Evolutionary conservation across 1,284 basidiomycete genomes (phyloP).

Genomic region (Grifola frondosa): DNA sequence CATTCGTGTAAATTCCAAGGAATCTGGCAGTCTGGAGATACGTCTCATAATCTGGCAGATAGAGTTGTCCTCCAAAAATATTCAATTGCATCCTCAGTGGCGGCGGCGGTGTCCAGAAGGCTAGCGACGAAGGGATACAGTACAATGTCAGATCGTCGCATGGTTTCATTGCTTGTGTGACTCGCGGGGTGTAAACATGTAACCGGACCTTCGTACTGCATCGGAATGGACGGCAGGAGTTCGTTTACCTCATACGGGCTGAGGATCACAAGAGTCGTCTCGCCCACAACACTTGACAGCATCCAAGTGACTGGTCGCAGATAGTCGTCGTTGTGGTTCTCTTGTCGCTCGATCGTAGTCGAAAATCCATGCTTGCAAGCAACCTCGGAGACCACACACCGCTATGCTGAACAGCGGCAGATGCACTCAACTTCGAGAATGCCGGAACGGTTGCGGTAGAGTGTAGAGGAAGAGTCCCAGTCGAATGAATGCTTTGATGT

Average conservation of each 20-base stretch:
- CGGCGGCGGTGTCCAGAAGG: conserved; percentile 19
- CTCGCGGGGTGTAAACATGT: conserved; percentile 44
- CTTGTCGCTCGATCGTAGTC: conserved; percentile 18
- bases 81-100: conserved; percentile 36
- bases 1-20: conserved; percentile 34
- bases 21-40: conserved; percentile 36
- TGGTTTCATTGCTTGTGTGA: conserved; percentile 35
- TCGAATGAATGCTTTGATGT: not conserved
- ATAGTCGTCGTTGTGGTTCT: conserved; percentile 30
- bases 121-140: conserved; percentile 29
- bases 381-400: conserved; percentile 23
- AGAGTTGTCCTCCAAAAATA: conserved; percentile 46
- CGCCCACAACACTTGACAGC: conserved; percentile 22
- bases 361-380: conserved; percentile 34
- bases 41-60: conserved; percentile 30
- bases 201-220: conserved; percentile 34
- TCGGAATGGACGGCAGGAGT: conserved; percentile 40
- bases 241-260: conserved; percentile 47
- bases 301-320: conserved; percentile 48
- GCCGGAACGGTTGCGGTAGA: not conserved
- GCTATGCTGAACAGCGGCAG: not conserved
- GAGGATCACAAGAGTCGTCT: conserved; percentile 39
- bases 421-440: not conserved
- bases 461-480: not conserved
- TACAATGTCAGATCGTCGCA: conserved; percentile 42